A percentile compares a stretch with the other conserved stretches of the same genome.
Evolutionary conservation across 257 asterid species (phyloP).

Genomic region (Nicotiana tomentosiformis): DNA sequence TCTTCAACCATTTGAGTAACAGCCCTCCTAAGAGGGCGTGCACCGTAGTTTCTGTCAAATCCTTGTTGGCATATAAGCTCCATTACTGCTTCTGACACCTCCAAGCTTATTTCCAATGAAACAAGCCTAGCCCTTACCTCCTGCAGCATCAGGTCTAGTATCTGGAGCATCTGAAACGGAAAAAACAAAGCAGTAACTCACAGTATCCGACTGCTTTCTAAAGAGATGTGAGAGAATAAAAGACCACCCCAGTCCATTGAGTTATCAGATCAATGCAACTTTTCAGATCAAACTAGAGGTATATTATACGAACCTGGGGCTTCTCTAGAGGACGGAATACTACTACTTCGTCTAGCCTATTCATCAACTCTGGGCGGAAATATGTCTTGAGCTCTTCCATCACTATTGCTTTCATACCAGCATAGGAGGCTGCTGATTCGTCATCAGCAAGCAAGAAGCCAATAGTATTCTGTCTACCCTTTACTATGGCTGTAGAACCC

Average conservation of each 20-base stretch:
- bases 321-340: conserved; percentile 92
- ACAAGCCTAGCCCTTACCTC: conserved; percentile 75
- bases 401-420: conserved; percentile 78
- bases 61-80: conserved; percentile 83
- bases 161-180: conserved; percentile 70
- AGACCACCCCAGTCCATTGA: not conserved
- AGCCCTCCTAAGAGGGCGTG: conserved; percentile 89
- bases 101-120: conserved; percentile 59
- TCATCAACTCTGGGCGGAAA: conserved; percentile 94
- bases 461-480: conserved; percentile 57
- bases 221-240: not conserved
- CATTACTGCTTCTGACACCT: conserved; percentile 73
- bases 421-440: conserved; percentile 55
- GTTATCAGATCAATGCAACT: not conserved
- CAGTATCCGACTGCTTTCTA: not conserved
- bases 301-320: conserved; percentile 60
- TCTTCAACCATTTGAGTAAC: conserved; percentile 74
- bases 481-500: conserved; percentile 85
- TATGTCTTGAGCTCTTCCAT: conserved; percentile 87
- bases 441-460: conserved; percentile 65
- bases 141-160: conserved; percentile 68
- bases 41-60: conserved; percentile 86
- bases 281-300: not conserved
- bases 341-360: conserved; percentile 94
- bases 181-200: not conserved